phyloP scores from a whole-genome alignment of 1,139 yeast genomes.

The Kurtzmaniella quercitrusa region DNA sequence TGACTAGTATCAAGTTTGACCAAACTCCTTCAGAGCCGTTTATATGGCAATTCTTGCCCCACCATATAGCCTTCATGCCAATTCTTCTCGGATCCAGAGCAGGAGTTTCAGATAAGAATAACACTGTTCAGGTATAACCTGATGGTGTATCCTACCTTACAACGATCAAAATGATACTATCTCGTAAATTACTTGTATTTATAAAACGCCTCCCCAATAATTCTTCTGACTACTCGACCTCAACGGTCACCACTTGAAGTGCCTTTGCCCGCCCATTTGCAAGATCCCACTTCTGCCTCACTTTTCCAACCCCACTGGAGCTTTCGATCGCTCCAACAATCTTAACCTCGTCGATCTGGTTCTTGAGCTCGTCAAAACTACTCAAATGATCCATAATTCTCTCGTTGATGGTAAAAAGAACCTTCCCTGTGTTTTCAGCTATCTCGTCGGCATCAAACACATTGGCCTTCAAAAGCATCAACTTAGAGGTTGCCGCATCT shows the following conservation, averaged over 20 bases:
- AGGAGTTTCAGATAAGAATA: no score
- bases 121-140: no score
- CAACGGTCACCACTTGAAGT: not conserved
- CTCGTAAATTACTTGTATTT: no score
- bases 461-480: conserved; percentile 26
- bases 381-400: conserved; percentile 12
- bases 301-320: not conserved
- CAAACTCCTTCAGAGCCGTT: no score
- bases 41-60: no score
- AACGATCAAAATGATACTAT: no score
- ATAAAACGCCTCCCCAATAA: no score
- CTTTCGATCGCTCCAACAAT: not conserved
- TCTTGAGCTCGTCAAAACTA: conserved; percentile 12
- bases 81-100: no score
- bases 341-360: not conserved
- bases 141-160: no score
- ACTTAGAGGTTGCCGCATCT: conserved; percentile 12
- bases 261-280: not conserved
- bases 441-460: conserved; percentile 12
- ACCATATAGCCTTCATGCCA: no score
- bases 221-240: not conserved
- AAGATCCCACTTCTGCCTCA: conserved; percentile 1
- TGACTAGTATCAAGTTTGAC: no score
- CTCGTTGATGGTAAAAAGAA: conserved; percentile 20
- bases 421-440: conserved; percentile 17